Conservation (phyloP, 345 rosid genomes). For the Xanthoceras sorbifolium region DNA sequence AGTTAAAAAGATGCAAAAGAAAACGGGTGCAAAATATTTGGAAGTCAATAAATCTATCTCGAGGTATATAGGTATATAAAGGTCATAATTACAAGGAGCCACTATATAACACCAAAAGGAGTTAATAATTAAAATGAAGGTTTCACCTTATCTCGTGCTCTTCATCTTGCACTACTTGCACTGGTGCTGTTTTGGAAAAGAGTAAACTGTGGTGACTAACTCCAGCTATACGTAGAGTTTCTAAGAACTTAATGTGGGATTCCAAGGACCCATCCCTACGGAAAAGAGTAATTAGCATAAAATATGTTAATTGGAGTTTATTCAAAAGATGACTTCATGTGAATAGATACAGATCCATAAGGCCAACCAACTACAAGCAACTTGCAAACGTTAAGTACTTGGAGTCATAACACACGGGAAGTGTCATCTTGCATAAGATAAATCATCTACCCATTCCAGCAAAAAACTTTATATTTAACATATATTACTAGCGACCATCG, state of each 20-base stretch:
- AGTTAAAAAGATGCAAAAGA: neutral
- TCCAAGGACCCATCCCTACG: slow-evolving; percentile 66
- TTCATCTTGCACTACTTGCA: slow-evolving; percentile 59
- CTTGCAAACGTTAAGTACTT: neutral
- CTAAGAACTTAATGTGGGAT: slow-evolving; percentile 65
- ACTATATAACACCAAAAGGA: neutral
- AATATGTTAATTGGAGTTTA: neutral
- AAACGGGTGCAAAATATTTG: neutral
- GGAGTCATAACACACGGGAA: neutral
- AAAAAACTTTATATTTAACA: neutral
- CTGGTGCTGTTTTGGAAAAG: slow-evolving; percentile 83
- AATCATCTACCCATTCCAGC: neutral
- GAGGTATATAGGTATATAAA: neutral
- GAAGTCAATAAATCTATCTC: neutral
- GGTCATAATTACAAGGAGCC: neutral
- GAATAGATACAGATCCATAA: neutral
- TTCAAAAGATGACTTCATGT: neutral
- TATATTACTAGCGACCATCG: neutral
- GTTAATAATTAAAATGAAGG: neutral
- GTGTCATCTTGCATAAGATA: neutral
- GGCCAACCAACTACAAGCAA: neutral
- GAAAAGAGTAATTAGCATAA: slow-evolving; percentile 2
- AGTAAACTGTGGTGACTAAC: slow-evolving; percentile 94
- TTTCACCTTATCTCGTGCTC: slow-evolving; percentile 61
- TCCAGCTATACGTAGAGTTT: slow-evolving; percentile 89